These are phyloP conservation scores for Eimeria acervulina DNA, from an alignment of 169 alveolate genomes.

Conservation along the genomic window DNA sequence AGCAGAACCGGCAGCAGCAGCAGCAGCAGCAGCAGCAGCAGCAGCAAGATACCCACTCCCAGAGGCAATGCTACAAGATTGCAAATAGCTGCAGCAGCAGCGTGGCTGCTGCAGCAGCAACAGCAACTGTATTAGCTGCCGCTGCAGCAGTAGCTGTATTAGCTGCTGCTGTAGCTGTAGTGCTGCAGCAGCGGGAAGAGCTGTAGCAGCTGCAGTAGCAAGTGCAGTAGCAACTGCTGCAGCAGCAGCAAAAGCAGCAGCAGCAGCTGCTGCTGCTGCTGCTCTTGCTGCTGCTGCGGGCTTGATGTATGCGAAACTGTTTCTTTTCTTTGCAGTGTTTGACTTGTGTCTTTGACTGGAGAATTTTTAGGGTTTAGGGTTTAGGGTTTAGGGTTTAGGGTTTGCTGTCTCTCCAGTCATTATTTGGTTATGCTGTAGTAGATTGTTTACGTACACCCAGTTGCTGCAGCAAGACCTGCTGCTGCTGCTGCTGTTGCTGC, in stretches of 20 bases:
- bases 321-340: too few relatives aligned
- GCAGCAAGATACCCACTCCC: background rate
- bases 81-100: slow-evolving; percentile 10
- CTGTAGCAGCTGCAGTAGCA: too few relatives aligned
- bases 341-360: background rate
- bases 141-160: too few relatives aligned
- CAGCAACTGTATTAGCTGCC: slow-evolving; percentile 8
- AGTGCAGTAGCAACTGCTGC: too few relatives aligned
- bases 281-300: background rate
- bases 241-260: slow-evolving; percentile 16
- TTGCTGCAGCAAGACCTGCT: background rate
- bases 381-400: slow-evolving; percentile 20
- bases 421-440: too few relatives aligned
- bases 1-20: background rate
- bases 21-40: background rate
- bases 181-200: too few relatives aligned
- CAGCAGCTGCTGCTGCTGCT: background rate
- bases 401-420: too few relatives aligned
- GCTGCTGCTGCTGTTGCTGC: background rate
- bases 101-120: background rate
- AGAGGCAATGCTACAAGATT: slow-evolving; percentile 17
- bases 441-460: too few relatives aligned
- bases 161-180: too few relatives aligned
- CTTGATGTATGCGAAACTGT: background rate
- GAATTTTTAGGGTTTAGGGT: background rate